Evolutionary conservation across 768 basidiomycete species (phyloP), one percentile per base, ranked within the genome.

Genomic region (Obba rivulosa): DNA sequence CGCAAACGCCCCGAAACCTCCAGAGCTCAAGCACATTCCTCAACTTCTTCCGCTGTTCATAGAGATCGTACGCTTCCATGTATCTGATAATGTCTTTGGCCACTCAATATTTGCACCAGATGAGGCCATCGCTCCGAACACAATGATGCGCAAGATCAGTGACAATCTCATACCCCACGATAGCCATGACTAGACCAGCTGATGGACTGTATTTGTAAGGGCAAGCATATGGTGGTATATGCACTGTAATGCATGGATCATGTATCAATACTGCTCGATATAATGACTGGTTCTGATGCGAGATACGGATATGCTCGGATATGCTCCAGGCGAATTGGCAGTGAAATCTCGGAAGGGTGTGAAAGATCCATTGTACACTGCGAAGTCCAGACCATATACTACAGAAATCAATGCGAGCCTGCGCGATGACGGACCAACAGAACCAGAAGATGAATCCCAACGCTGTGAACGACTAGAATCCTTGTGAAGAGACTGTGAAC

Each of bases 1-100:
- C 52, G 62, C 64, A 2, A 65, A 69, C 38, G 59, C 69, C 8
- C 64, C 87, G 38, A 77, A 81, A 55, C 83, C 86, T 38, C 96
- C 96, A 1, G 81, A 88, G 44, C 70, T 97, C 41, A 68, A 73
- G 41, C 77, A 85, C 58, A 79, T 98, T 44, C 86, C 90, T n/a
- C 74, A 81, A 51, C 64, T 99, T 18, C 69, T 96, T 34, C 92
- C 95, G 2, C 57, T 98, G 22, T 97, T 98, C 64, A 78, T 86
- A 38, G 96, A 98, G 69, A 82, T 97, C 78, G 93, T 96, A 52
- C 61, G 82, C 22, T 18, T 3, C 31, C 18, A 18, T 25, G 22
- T 14, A n/a, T 41, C 16, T n/a, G 42, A 13, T 37, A n/a, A n/a
- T n/a, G n/a, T n/a, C n/a, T n/a, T n/a, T n/a, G n/a, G 34, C 43